Percentiles rank a stretch among this genome's conserved stretches.
Evolutionary conservation across 1,284 basidiomycete species (phyloP).

Genomic region (Pterulicium gracile): DNA sequence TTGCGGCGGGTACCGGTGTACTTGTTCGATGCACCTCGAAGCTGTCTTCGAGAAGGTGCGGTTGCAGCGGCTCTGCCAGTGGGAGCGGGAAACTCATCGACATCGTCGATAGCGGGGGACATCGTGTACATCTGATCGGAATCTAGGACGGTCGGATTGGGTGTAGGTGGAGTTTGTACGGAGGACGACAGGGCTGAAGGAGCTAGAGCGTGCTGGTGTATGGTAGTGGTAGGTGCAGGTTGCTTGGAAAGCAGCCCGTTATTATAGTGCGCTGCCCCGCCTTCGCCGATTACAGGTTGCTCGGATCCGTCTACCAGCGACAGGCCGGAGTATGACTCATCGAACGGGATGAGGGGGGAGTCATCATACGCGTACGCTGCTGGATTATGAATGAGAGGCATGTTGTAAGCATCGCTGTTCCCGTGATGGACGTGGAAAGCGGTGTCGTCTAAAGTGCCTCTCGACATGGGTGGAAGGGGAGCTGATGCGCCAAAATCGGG

Average conservation of each 20-base stretch:
- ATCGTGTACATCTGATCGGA: background rate
- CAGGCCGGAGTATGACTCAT: background rate
- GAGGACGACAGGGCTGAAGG: background rate
- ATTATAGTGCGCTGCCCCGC: background rate
- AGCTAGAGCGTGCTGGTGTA: background rate
- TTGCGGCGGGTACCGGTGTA: slow-evolving; percentile 3
- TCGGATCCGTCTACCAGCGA: background rate
- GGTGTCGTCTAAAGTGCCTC: background rate
- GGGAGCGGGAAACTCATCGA: background rate
- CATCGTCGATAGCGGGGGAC: slow-evolving; percentile 1
- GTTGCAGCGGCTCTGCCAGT: background rate
- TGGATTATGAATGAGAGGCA: background rate
- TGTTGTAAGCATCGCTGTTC: background rate
- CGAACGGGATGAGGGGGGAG: background rate
- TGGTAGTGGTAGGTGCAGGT: background rate
- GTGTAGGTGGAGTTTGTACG: background rate
- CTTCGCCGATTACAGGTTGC: background rate
- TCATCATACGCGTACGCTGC: slow-evolving; percentile 1
- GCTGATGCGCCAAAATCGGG: background rate
- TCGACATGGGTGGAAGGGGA: background rate
- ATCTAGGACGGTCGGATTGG: background rate
- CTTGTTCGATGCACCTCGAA: background rate
- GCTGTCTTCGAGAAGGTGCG: background rate
- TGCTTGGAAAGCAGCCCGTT: background rate
- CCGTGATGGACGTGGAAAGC: background rate